Evolutionary conservation across 2,329 filamentous ascomycete genomes (phyloP).

Genomic region (Botrytis fabae): DNA sequence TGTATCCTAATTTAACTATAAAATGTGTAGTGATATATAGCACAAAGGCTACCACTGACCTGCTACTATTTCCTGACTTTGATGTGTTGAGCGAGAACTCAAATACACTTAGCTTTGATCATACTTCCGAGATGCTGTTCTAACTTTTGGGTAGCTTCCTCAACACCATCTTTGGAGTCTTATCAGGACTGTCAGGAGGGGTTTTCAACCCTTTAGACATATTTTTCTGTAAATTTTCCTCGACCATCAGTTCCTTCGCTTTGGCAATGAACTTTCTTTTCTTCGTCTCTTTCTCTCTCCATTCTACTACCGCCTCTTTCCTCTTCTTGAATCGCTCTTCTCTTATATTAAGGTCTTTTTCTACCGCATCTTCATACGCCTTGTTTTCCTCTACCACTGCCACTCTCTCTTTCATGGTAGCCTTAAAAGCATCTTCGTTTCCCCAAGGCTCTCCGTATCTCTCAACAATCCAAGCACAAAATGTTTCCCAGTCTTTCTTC

Average conservation of each 20-base stretch:
- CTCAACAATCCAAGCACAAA: constrained; percentile 81
- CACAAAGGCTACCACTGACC: background rate
- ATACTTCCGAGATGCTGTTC: background rate
- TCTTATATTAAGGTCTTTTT: background rate
- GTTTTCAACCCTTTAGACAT: background rate
- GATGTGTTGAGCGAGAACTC: background rate
- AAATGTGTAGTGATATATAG: background rate
- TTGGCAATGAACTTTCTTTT: background rate
- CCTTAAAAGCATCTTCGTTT: background rate
- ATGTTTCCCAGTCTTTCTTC: constrained; percentile 78
- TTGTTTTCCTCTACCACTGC: background rate
- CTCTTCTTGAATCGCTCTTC: background rate
- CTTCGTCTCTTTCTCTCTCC: background rate
- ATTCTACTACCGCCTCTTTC: background rate
- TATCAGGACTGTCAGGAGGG: background rate
- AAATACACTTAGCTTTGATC: background rate
- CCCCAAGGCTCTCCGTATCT: constrained; percentile 54
- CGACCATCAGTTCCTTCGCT: background rate
- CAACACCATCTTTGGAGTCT: background rate
- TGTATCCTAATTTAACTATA: background rate
- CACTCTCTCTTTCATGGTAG: background rate
- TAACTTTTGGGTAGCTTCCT: background rate
- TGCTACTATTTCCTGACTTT: background rate
- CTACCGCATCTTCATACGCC: background rate
- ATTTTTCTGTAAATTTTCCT: background rate